Evolutionary conservation across 768 basidiomycete genomes (phyloP).

Genomic region (Serendipita sp.): DNA sequence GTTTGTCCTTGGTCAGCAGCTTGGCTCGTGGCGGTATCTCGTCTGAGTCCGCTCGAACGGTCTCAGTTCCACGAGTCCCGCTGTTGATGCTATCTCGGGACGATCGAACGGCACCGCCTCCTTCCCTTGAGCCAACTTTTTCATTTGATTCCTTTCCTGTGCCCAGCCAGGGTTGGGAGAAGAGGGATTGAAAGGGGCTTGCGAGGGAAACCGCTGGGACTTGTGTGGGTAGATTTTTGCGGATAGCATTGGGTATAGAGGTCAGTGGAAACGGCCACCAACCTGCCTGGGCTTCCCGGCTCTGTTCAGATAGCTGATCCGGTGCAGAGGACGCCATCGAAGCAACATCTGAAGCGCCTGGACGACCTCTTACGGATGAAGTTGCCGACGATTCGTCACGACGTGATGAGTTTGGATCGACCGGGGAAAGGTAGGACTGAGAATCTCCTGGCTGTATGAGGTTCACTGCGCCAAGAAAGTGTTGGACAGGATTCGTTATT

Average conservation of each 20-base stretch:
- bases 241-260: neutral
- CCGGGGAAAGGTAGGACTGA: constrained; percentile 17
- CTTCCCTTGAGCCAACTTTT: neutral
- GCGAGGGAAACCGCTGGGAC: neutral
- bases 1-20: neutral
- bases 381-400: constrained; percentile 38
- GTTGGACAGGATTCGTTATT: constrained; percentile 14
- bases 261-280: constrained; percentile 2
- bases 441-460: constrained; percentile 16
- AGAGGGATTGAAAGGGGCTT: constrained; percentile 1
- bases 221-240: neutral
- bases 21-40: constrained; percentile 3
- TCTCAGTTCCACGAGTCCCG: neutral
- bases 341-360: constrained; percentile 11
- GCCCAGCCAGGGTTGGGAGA: neutral
- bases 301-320: neutral
- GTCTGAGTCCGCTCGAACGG: neutral
- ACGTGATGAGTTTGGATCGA: constrained; percentile 20
- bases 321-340: constrained; percentile 1
- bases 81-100: neutral
- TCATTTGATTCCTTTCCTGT: neutral
- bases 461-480: neutral
- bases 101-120: neutral
- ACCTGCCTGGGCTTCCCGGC: neutral
- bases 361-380: constrained; percentile 19